Percentiles rank a stretch among this genome's conserved stretches.
phyloP scores from a whole-genome alignment of 805 yeast species.

The Lipomyces kockii region DNA sequence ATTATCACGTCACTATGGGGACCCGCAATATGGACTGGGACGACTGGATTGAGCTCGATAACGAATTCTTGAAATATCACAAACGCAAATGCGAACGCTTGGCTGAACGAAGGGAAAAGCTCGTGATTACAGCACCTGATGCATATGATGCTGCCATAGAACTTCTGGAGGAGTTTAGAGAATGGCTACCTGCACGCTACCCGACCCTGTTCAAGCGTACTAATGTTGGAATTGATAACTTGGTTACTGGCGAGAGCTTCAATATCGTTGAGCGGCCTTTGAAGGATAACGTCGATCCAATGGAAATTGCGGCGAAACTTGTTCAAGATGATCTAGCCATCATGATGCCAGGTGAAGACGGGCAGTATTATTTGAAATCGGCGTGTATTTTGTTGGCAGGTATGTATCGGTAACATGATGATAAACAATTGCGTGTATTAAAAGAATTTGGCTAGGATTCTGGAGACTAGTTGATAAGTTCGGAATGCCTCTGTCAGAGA shows the following conservation, averaged over 20 bases:
- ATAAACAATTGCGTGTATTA: not conserved
- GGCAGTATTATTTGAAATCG: conserved; percentile 60
- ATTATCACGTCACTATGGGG: conserved; percentile 71
- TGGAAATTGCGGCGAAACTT: conserved; percentile 60
- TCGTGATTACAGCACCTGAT: conserved; percentile 44
- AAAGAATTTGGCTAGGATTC: conserved; percentile 44
- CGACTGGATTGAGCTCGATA: conserved; percentile 70
- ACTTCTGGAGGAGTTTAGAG: conserved; percentile 56
- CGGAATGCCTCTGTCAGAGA: conserved; percentile 58
- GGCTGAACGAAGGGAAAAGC: conserved; percentile 52
- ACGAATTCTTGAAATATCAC: conserved; percentile 65
- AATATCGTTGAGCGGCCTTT: conserved; percentile 44
- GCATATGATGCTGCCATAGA: conserved; percentile 56
- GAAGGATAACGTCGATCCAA: conserved; percentile 55
- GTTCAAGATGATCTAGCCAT: conserved; percentile 71
- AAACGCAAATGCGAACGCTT: conserved; percentile 57
- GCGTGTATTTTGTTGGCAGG: conserved; percentile 69
- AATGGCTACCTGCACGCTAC: conserved; percentile 60
- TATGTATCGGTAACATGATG: conserved; percentile 36
- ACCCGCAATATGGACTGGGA: conserved; percentile 64
- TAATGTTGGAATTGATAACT: conserved; percentile 54
- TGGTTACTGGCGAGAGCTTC: conserved; percentile 59
- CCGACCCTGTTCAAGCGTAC: conserved; percentile 57
- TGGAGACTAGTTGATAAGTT: conserved; percentile 70
- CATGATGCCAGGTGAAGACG: conserved; percentile 64